Evolutionary conservation across 169 alveolate genomes (phyloP).

Genomic region (Babesia bigemina): DNA sequence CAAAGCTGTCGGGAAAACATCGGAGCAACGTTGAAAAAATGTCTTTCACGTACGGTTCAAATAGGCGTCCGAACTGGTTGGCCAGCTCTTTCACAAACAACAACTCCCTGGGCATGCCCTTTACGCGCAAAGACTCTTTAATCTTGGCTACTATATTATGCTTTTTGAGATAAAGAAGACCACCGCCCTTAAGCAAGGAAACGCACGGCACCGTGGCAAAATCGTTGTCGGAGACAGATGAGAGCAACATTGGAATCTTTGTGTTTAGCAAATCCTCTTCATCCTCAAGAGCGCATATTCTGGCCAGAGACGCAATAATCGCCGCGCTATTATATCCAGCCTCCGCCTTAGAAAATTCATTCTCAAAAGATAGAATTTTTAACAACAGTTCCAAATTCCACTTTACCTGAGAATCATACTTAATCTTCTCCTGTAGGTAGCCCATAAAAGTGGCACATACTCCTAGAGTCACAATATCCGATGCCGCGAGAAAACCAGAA

Average conservation of each 20-base stretch:
- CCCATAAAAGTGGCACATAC: conserved; percentile 14
- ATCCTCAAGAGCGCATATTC: conserved; percentile 39
- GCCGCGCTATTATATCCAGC: conserved; percentile 7
- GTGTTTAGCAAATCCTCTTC: conserved; percentile 20
- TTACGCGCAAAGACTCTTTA: conserved; percentile 8
- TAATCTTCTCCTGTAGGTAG: conserved; percentile 9
- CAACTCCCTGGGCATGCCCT: conserved; percentile 1
- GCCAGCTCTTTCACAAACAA: conserved; percentile 17
- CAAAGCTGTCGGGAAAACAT: conserved; percentile 18
- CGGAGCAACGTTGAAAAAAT: conserved; percentile 30
- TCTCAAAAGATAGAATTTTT: conserved; percentile 1
- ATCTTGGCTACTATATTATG: conserved; percentile 37
- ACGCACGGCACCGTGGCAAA: conserved; percentile 39
- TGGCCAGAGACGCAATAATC: conserved; percentile 20
- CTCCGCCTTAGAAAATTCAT: conserved; percentile 29
- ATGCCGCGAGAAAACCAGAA: not conserved
- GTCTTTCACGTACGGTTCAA: conserved; percentile 42
- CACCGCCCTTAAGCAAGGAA: conserved; percentile 43
- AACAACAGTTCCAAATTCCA: conserved; percentile 31
- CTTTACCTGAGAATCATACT: conserved; percentile 2
- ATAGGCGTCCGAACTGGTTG: conserved; percentile 30
- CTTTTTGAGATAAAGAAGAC: conserved; percentile 35
- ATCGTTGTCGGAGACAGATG: not conserved
- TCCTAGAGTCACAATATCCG: not conserved
- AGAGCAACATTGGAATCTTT: conserved; percentile 7